Evolutionary conservation across 331 rosid species (phyloP).

Genomic region (Telfairia occidentalis): DNA sequence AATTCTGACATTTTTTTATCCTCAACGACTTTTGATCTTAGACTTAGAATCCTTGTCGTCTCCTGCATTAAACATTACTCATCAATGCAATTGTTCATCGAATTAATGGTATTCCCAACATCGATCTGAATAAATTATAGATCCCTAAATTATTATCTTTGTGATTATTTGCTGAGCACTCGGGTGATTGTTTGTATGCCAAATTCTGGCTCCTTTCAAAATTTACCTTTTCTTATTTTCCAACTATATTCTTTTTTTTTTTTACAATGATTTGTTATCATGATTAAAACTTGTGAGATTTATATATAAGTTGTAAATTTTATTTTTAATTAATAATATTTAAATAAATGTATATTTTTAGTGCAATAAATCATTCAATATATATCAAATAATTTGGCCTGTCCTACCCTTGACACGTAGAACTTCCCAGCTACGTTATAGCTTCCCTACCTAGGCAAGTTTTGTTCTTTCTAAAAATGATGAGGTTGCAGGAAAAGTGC

Average conservation of each 20-base stretch:
- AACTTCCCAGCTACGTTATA: background rate
- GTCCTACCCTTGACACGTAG: background rate
- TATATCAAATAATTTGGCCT: background rate
- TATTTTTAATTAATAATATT: background rate
- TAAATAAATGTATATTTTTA: background rate
- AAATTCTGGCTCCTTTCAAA: background rate
- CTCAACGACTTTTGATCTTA: constrained; percentile 21
- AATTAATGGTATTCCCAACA: background rate
- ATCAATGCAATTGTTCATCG: background rate
- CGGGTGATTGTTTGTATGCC: background rate
- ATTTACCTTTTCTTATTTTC: background rate
- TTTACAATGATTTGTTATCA: background rate
- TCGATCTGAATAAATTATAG: background rate
- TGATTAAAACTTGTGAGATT: background rate
- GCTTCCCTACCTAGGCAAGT: background rate
- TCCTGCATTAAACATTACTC: constrained; percentile 31
- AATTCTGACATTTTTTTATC: constrained; percentile 33
- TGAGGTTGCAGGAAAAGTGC: background rate
- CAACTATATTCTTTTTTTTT: background rate
- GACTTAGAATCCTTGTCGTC: constrained; percentile 30
- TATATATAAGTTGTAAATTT: background rate
- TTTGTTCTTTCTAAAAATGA: background rate
- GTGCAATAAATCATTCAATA: background rate
- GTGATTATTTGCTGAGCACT: background rate
- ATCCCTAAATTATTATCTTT: background rate